These are phyloP conservation scores for Fraxinus cuspidata DNA, from an alignment of 257 asterid species.

Conservation along the genomic window DNA sequence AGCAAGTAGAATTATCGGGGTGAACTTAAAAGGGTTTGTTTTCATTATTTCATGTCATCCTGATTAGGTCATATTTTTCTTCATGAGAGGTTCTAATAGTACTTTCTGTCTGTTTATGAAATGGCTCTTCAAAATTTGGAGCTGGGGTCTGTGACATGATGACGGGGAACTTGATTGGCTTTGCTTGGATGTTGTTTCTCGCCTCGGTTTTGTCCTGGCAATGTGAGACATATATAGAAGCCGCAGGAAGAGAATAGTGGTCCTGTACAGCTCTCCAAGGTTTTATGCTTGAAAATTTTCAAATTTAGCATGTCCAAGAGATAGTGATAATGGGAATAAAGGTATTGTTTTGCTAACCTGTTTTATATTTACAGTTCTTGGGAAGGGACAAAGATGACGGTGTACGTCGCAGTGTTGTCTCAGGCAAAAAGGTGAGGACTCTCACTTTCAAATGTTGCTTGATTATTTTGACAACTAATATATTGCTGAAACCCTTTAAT, in stretches of 20 bases:
- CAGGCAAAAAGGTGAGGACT: constrained; percentile 81
- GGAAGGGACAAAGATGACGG: constrained; percentile 79
- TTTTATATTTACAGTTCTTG: constrained; percentile 56
- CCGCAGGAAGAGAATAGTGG: constrained; percentile 73
- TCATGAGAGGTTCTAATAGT: constrained; percentile 53
- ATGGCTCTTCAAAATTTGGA: constrained; percentile 97
- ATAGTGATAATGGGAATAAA: background rate
- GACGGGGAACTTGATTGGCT: constrained; percentile 60
- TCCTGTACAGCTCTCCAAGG: constrained; percentile 99
- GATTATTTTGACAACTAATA: background rate
- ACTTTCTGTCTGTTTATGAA: constrained; percentile 62
- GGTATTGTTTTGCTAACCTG: constrained; percentile 23
- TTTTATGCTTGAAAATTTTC: constrained; percentile 11
- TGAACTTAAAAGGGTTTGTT: background rate
- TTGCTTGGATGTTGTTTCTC: constrained; percentile 57
- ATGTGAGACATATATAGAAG: constrained; percentile 84
- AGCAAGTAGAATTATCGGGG: background rate
- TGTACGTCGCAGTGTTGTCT: constrained; percentile 95
- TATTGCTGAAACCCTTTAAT: constrained; percentile 79
- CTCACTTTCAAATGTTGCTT: background rate
- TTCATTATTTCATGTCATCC: background rate
- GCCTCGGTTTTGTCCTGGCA: constrained; percentile 67
- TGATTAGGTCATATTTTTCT: constrained; percentile 13
- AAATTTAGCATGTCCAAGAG: background rate
- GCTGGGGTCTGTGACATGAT: constrained; percentile 89